Evolutionary conservation across 2,329 filamentous ascomycete genomes (phyloP), one percentile per base, ranked within the genome.

Genomic region (Phialophora tarda): DNA sequence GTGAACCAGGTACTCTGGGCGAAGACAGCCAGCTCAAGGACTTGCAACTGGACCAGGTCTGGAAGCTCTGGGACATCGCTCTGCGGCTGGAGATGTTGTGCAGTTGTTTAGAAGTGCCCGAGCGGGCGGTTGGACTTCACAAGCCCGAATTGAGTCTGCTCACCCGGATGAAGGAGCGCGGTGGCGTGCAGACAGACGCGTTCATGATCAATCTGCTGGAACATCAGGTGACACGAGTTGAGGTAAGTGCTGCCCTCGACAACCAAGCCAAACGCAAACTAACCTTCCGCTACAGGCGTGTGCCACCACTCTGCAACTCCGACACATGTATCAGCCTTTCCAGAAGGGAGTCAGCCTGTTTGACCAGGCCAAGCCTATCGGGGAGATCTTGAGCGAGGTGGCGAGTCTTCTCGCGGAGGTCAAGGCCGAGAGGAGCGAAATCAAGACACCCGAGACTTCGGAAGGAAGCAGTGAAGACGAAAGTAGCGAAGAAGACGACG

Each of bases 181-280:
- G 91, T 59, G 92, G 92, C 11, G 93, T 97, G 76, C 87, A 97
- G 62, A 92, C 93, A 30, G 95, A 98, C 82, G 84, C 87, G 61
- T 94, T 96, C 78, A 82, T 98, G 78, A 80, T 96, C 63, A 93
- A 92, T 74, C 92, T 99, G 74, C 86, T 98, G 77, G 93, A 96
- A 77, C 93, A 98, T 76, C 93, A 97, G 84, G 91, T 99, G 72
- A 93, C 91, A 77, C 88, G 95, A 74, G 96, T 99, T 77, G 95
- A 99, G 88, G 93, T 96, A 83, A 79, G 89, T 80, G 12, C 41
- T 63, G 11, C 24, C 30, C 32, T 48, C 55, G 57, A 38, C n/a
- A 62, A 61, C 21, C 66, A 24, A 17, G 6, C 28, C 28, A n/a
- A 7, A 72, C 30, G 71, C 66, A 23, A 55, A 57, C 73, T 78